Percentiles rank a stretch among this genome's conserved stretches.
Evolutionary conservation across 2,329 filamentous ascomycete species (phyloP).

Genomic region (Trichophyton mentagrophytes): DNA sequence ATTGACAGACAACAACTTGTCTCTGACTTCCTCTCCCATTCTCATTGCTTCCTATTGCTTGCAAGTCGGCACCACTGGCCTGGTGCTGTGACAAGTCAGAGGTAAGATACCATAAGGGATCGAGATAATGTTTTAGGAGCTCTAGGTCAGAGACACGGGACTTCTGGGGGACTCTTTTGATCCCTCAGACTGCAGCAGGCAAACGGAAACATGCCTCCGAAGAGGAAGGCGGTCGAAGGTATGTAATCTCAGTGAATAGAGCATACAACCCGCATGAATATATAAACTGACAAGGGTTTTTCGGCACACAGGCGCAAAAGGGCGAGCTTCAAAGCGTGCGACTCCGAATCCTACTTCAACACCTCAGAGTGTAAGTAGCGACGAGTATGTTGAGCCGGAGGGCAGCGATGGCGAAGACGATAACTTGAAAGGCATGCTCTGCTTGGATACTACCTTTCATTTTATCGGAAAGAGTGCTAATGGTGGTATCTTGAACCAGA

Average conservation of each 20-base stretch:
- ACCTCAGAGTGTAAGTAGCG: slow-evolving; percentile 36
- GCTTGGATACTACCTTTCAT: slow-evolving; percentile 7
- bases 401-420: slow-evolving; percentile 35
- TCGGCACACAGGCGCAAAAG: slow-evolving; percentile 23
- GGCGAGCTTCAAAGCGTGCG: slow-evolving; percentile 37
- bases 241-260: slow-evolving; percentile 18
- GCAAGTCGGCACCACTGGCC: neutral
- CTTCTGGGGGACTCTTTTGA: slow-evolving; percentile 9
- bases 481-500: slow-evolving; percentile 17
- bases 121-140: neutral
- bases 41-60: neutral
- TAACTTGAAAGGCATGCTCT: slow-evolving; percentile 34
- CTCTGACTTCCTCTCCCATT: neutral
- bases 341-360: slow-evolving; percentile 34
- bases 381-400: slow-evolving; percentile 44
- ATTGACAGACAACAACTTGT: too few species aligned
- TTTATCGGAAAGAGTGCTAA: neutral
- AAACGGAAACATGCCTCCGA: slow-evolving; percentile 48
- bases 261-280: neutral
- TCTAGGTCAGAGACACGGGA: neutral
- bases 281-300: neutral
- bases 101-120: neutral
- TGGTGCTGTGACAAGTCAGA: neutral
- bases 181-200: neutral
- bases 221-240: slow-evolving; percentile 54